A percentile compares a stretch with the other conserved stretches of the same genome.
phyloP scores from a whole-genome alignment of 2,329 filamentous ascomycete genomes.

The Alternaria atra region DNA sequence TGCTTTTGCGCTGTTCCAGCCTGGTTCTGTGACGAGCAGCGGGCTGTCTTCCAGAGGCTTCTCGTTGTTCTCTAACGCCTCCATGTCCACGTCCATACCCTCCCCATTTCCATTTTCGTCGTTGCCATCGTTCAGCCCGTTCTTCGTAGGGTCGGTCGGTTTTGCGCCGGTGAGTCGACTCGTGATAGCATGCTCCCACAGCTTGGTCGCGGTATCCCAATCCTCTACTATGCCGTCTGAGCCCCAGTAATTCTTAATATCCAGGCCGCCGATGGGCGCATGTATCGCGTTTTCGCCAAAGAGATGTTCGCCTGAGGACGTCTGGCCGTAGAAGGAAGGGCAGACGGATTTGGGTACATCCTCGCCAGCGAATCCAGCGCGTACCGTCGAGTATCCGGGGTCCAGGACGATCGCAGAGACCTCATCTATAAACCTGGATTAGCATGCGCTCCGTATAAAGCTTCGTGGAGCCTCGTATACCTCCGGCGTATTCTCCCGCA shows the following conservation, averaged over 20 bases:
- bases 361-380: constrained; percentile 96
- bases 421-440: constrained; percentile 72
- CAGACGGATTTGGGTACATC: constrained; percentile 94
- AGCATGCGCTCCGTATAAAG: constrained; percentile 16
- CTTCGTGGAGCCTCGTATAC: constrained; percentile 33
- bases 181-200: constrained; percentile 94
- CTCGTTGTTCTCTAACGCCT: constrained; percentile 67
- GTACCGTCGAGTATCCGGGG: constrained; percentile 87
- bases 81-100: constrained; percentile 63
- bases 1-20: constrained; percentile 88
- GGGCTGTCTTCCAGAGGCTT: constrained; percentile 90
- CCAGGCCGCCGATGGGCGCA: constrained; percentile 76
- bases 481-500: constrained; percentile 58
- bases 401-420: constrained; percentile 97
- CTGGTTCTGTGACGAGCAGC: constrained; percentile 89
- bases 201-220: constrained; percentile 87
- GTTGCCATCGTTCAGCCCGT: constrained; percentile 83
- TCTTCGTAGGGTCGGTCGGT: constrained; percentile 74
- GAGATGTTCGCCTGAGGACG: constrained; percentile 63
- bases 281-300: constrained; percentile 93
- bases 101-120: constrained; percentile 68
- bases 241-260: constrained; percentile 92
- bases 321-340: constrained; percentile 83
- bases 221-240: constrained; percentile 91
- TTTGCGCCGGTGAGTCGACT: constrained; percentile 83